These are phyloP conservation scores for Mycena kentingensis DNA, from an alignment of 768 basidiomycete genomes.

Conservation along the genomic window DNA sequence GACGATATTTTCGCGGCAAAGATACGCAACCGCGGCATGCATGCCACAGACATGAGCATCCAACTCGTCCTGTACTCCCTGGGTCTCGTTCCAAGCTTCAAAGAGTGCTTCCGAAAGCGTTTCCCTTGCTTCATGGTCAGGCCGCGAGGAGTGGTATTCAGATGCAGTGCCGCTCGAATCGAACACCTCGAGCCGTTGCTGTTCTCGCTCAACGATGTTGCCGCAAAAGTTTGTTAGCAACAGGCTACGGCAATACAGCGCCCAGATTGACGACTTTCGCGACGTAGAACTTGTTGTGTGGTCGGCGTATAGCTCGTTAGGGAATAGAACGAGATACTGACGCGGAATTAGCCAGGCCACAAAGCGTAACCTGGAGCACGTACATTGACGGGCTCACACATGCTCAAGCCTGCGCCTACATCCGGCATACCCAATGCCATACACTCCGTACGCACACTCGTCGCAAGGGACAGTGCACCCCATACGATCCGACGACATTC, in stretches of 20 bases:
- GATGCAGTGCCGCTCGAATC: background rate
- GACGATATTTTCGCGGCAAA: conserved; percentile 51
- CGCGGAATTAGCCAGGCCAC: background rate
- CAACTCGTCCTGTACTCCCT: conserved; percentile 46
- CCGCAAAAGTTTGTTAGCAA: conserved; percentile 41
- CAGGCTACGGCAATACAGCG: conserved; percentile 59
- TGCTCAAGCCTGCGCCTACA: conserved; percentile 39
- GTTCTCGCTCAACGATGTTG: conserved; percentile 12
- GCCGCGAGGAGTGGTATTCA: background rate
- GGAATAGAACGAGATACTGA: conserved; percentile 48
- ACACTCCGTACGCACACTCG: conserved; percentile 41
- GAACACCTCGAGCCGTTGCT: background rate
- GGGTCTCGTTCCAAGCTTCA: conserved; percentile 50
- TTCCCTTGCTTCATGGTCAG: conserved; percentile 38
- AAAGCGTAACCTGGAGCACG: conserved; percentile 33
- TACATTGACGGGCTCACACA: conserved; percentile 30
- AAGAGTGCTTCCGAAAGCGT: conserved; percentile 47
- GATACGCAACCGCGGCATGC: conserved; percentile 48
- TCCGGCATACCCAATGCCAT: conserved; percentile 47
- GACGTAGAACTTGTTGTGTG: conserved; percentile 35
- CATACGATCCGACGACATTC: conserved; percentile 55
- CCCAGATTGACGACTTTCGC: conserved; percentile 58
- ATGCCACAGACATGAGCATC: conserved; percentile 53
- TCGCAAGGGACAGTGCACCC: conserved; percentile 43
- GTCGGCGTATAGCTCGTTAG: conserved; percentile 45